Percentiles rank a stretch among this genome's conserved stretches.
These are phyloP conservation scores for Hygrophila difformis DNA, from an alignment of 257 asterid species.

Conservation along the genomic window DNA sequence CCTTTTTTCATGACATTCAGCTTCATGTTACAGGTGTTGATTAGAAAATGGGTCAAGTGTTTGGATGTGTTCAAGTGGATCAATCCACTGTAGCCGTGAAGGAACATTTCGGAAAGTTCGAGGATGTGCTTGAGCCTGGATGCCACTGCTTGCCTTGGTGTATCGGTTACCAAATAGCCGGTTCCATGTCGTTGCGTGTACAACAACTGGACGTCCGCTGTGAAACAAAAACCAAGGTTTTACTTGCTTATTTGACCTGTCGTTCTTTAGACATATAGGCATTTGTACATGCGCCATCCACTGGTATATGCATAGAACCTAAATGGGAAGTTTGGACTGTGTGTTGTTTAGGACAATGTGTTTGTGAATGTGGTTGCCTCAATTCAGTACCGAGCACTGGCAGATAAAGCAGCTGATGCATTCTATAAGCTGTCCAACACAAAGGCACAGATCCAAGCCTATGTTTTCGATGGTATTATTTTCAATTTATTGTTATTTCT, in stretches of 20 bases:
- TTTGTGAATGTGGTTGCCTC: constrained; percentile 33
- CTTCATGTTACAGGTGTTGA: neutral
- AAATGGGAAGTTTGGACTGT: too few relatives aligned
- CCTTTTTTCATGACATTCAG: too few relatives aligned
- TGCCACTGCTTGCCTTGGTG: constrained; percentile 31
- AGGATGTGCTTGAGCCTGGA: constrained; percentile 26
- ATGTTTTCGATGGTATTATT: constrained; percentile 27
- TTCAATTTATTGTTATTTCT: neutral
- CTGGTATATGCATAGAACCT: too few relatives aligned
- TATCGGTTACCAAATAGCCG: constrained; percentile 22
- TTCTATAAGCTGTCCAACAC: constrained; percentile 33
- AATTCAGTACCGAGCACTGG: constrained; percentile 25
- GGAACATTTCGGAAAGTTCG: constrained; percentile 25
- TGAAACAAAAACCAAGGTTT: constrained; percentile 33
- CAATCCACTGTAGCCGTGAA: constrained; percentile 29
- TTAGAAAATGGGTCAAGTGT: constrained; percentile 23
- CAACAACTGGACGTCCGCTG: constrained; percentile 33
- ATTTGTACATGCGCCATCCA: neutral
- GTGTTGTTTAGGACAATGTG: constrained; percentile 22
- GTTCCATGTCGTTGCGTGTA: constrained; percentile 25
- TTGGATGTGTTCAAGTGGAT: constrained; percentile 26
- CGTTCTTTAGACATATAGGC: neutral
- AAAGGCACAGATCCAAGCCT: constrained; percentile 31
- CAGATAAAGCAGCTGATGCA: constrained; percentile 29
- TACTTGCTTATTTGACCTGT: neutral